phyloP scores from a whole-genome alignment of 1,139 yeast species.

The Petasospora rhodanensis region DNA sequence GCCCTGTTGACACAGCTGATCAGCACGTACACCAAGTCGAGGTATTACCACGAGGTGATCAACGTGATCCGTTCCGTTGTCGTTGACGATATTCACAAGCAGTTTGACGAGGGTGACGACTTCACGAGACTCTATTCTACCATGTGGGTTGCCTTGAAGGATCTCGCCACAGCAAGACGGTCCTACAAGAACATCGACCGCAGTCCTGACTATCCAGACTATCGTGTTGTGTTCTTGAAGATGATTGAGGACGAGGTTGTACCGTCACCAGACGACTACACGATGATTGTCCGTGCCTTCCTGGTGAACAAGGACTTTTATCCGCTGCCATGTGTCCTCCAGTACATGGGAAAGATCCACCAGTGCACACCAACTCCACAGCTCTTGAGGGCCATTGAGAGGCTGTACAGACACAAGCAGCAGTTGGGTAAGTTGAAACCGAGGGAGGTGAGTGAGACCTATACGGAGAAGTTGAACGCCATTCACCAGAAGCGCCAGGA shows the following conservation, averaged over 20 bases:
- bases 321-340: constrained; percentile 13
- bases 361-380: constrained; percentile 8
- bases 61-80: constrained; percentile 13
- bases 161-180: constrained; percentile 5
- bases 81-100: constrained; percentile 16
- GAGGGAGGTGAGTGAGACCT: constrained; percentile 1
- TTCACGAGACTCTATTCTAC: constrained; percentile 16
- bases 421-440: neutral
- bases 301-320: constrained; percentile 8
- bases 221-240: constrained; percentile 20
- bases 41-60: constrained; percentile 4
- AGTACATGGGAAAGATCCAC: constrained; percentile 17
- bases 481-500: neutral
- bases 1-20: constrained; percentile 19
- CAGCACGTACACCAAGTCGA: constrained; percentile 10
- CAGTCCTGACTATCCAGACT: constrained; percentile 12
- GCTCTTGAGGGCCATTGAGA: constrained; percentile 6
- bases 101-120: neutral
- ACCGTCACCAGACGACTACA: constrained; percentile 19
- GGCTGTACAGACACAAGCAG: constrained; percentile 1
- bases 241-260: constrained; percentile 22
- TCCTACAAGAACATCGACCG: too few relatives aligned
- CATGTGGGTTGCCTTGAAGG: constrained; percentile 19
- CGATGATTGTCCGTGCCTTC: constrained; percentile 14
- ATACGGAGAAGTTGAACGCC: constrained; percentile 1